A percentile compares a stretch with the other conserved stretches of the same genome.
Evolutionary conservation across 345 rosid genomes (phyloP).

Genomic region (Linum lewisii): DNA sequence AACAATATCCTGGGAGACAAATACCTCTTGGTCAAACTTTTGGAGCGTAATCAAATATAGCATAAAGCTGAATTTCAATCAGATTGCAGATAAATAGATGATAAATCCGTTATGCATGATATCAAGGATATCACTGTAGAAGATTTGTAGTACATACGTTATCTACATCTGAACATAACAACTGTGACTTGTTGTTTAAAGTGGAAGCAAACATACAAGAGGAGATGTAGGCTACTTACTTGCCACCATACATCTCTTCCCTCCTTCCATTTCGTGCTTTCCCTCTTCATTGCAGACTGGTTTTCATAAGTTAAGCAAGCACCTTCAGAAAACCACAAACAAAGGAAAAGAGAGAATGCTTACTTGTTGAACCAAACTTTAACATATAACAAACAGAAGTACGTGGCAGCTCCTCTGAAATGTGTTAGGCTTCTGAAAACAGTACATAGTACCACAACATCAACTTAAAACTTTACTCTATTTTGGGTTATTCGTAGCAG

Average conservation of each 20-base stretch:
- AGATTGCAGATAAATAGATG: no score
- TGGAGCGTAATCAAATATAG: background rate
- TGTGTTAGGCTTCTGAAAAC: background rate
- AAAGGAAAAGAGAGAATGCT: conserved; percentile 12
- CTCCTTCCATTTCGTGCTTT: conserved; percentile 72
- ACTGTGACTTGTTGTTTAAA: background rate
- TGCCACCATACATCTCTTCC: conserved; percentile 97
- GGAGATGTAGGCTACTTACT: conserved; percentile 31
- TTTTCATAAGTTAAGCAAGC: conserved; percentile 77
- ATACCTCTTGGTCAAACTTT: conserved; percentile 13
- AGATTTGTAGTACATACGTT: background rate
- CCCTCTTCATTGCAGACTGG: conserved; percentile 52
- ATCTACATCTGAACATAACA: background rate
- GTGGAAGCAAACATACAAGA: background rate
- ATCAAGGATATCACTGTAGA: background rate
- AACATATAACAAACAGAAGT: background rate
- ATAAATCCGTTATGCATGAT: background rate
- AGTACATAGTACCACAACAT: background rate
- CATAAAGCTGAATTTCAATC: background rate
- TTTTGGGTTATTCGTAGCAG: background rate
- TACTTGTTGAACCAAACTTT: background rate
- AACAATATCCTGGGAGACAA: conserved; percentile 54
- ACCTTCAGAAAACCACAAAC: conserved; percentile 26
- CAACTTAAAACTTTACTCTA: background rate
- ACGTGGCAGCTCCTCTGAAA: background rate